A percentile compares a stretch with the other conserved stretches of the same genome.
Conservation (phyloP, 805 yeast genomes). For the Komagataella kurtzmanii region DNA sequence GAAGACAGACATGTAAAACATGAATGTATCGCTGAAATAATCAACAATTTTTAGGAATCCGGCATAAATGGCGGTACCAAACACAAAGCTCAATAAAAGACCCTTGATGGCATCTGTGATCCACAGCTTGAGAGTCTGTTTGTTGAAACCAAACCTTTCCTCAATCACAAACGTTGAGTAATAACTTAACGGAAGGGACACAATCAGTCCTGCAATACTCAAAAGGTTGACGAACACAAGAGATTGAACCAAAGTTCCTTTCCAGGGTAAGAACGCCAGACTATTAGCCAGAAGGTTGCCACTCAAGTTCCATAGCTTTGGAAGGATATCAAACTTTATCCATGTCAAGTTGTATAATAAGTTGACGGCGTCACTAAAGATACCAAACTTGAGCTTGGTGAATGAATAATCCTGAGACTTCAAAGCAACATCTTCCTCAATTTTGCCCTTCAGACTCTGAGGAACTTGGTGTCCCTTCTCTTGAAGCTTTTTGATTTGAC, state of each 20-base stretch:
- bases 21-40: constrained; percentile 67
- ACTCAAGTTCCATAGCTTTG: constrained; percentile 44
- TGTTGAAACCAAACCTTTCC: constrained; percentile 89
- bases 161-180: constrained; percentile 81
- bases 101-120: constrained; percentile 58
- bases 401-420: constrained; percentile 70
- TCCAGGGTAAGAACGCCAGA: constrained; percentile 10
- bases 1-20: constrained; percentile 67
- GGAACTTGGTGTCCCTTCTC: constrained; percentile 41
- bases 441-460: constrained; percentile 48
- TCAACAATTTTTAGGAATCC: constrained; percentile 73
- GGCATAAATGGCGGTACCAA: constrained; percentile 66
- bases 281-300: constrained; percentile 20
- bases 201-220: constrained; percentile 33
- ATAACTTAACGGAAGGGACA: constrained; percentile 56
- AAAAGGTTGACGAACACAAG: constrained; percentile 45
- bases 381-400: constrained; percentile 62
- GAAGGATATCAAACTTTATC: constrained; percentile 49
- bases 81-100: constrained; percentile 31
- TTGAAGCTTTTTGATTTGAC: constrained; percentile 63
- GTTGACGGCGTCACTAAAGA: constrained; percentile 37
- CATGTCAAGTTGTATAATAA: constrained; percentile 43
- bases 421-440: constrained; percentile 58
- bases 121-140: constrained; percentile 64
- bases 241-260: constrained; percentile 59